Base-by-base conservation (phyloP, 2,329 filamentous ascomycete genomes). In the Metarhizium robertsii region DNA sequence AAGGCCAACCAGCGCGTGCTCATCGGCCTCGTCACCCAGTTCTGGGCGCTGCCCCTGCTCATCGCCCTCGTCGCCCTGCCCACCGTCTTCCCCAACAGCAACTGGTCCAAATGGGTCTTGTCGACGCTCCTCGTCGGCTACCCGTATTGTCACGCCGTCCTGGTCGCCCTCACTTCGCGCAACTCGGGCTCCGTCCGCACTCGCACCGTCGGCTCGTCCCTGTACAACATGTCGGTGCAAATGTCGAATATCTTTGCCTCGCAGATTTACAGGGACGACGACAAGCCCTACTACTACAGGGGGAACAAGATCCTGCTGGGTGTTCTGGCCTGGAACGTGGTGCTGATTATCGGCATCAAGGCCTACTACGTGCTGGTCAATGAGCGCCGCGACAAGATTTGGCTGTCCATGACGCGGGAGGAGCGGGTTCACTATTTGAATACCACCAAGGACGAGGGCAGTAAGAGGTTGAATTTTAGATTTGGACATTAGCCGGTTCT, bases 101-200 rank as follows among this genome's bases (percentile, higher is more conserved):
- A 64, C 32, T 72, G 68, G 69, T 62, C 62, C 1, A 62, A 63
- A 43, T 71, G 67, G 62, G 62, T 61, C 6, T 60, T 71, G 18
- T 65, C 70, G 50, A 66, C 67, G 0, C 52, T 71, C 2, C 61
- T 73, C 8, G 60, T 72, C 6, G 67, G 68, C 3, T 67, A 66
- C 45, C 70, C 70, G 0, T 70, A 56, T 46, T 56, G 54, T n/a
- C 54, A 56, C 30, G 54, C 54, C 5, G 76, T 83, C 20, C 70
- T 80, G 43, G 81, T 83, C 0, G 80, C 78, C 0, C 78, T 80
- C 67, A 79, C 76, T 0, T 80, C 77, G 2, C 74, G 79, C 49
- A 85, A 85, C 60, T 75, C 80, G 0, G 80, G 81, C 48, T 76
- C 76, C 2, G 82, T 85, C 1, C 73, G 80, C 8, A 83, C 79